Evolutionary conservation across 345 rosid species (phyloP), one percentile per base, ranked within the genome.

Genomic region (Eutrema japonicum): DNA sequence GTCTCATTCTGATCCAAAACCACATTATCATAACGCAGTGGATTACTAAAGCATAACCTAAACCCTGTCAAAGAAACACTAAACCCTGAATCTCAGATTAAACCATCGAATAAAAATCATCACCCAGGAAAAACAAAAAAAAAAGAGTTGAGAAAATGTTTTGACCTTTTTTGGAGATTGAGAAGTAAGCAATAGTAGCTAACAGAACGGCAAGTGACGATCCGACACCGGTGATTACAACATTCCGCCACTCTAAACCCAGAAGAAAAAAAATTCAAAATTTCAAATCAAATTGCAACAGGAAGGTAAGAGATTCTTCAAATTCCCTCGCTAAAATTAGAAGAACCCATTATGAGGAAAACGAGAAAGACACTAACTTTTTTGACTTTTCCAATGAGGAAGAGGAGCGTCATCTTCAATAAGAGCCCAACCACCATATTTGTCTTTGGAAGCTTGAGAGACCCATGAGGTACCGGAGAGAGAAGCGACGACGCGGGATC

Each of bases 361-460:
- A 33, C 22, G 36, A n/a, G 45, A 33, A 66, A 55, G 26, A 7
- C 27, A 18, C 57, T 14, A 88, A 85, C 89, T 89, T 83, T 78
- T 78, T 64, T 74, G 81, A 30, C 60, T 73, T 51, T 35, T 48
- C 32, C 3, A 37, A 8, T 36, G 79, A 29, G 43, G 64, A 14
- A 61, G 53, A 65, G 84, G 82, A 38, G 81, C 12, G 64, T 85
- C 85, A 8, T 76, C 80, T 37, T 77, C 77, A 50, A 67, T 50
- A 42, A 83, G 53, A 61, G 84, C 84, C 98, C 98, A 94, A 3
- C 88, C 93, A 45, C 87, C 89, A 58, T 51, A 88, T 37, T 59
- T 69, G 27, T 80, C 75, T 35, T 33, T 51, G 18, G 57, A 65
- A 26, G 85, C 78, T 56, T 59, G 78, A 68, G 87, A 76, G 53